phyloP scores from a whole-genome alignment of 2,329 filamentous ascomycete species.

The Zasmidium cellare region DNA sequence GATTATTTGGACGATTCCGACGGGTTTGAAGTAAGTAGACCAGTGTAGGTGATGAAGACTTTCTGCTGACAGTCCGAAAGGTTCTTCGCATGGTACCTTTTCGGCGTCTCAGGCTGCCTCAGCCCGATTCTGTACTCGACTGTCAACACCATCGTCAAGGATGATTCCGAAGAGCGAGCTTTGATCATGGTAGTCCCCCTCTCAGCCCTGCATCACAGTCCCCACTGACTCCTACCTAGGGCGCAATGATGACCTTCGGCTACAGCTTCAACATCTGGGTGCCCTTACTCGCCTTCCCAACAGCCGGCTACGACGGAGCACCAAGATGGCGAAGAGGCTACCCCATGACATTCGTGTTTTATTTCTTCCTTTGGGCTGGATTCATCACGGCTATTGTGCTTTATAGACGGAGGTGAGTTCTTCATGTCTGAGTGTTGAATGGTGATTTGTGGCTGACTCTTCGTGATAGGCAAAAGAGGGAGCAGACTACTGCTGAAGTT shows the following conservation, averaged over 20 bases:
- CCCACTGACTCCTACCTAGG: neutral
- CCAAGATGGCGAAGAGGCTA: conserved; percentile 10
- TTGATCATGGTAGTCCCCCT: conserved; percentile 7
- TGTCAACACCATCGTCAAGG: conserved; percentile 11
- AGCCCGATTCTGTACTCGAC: conserved; percentile 12
- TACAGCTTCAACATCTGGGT: conserved; percentile 13
- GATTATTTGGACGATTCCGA: conserved; percentile 8
- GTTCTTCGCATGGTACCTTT: conserved; percentile 11
- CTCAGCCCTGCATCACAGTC: neutral
- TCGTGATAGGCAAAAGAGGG: neutral
- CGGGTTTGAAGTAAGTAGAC: conserved; percentile 2
- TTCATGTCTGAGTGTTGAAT: no score
- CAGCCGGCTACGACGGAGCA: conserved; percentile 8
- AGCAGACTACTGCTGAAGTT: neutral
- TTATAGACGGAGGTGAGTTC: neutral
- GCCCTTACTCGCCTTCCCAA: conserved; percentile 7
- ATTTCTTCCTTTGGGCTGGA: conserved; percentile 11
- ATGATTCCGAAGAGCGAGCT: conserved; percentile 12
- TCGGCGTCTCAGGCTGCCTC: conserved; percentile 6
- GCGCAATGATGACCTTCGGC: conserved; percentile 16
- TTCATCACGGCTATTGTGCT: conserved; percentile 10
- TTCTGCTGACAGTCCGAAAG: neutral
- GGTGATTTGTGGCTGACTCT: neutral
- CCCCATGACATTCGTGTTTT: conserved; percentile 12
- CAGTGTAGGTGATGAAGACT: neutral